A percentile compares a stretch with the other conserved stretches of the same genome.
Evolutionary conservation across 2,329 filamentous ascomycete genomes (phyloP).

Genomic region (Chaetomium sp.): DNA sequence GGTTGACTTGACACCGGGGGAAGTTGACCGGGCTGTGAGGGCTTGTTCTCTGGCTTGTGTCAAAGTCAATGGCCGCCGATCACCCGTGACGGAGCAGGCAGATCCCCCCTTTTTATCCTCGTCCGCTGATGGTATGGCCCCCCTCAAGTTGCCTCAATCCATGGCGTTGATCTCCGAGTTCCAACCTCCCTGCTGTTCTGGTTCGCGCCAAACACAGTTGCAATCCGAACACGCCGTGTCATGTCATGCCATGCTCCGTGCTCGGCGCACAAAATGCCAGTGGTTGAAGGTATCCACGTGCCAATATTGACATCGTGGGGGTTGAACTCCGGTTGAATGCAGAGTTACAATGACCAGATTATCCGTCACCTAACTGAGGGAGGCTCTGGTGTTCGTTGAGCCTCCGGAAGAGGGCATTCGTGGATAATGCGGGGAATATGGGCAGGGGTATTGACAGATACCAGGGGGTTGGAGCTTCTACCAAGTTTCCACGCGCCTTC

Average conservation of each 20-base stretch:
- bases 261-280: background rate
- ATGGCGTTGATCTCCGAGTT: background rate
- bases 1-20: too few species aligned
- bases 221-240: background rate
- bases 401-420: background rate
- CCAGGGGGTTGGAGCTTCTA: slow-evolving; percentile 18
- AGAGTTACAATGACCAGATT: slow-evolving; percentile 11
- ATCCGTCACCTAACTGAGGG: slow-evolving; percentile 6
- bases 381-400: background rate
- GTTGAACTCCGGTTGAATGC: slow-evolving; percentile 12
- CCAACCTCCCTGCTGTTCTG: background rate
- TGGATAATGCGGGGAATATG: slow-evolving; percentile 12
- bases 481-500: slow-evolving; percentile 18
- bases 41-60: background rate
- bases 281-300: background rate
- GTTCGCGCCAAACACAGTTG: background rate
- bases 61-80: background rate
- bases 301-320: background rate
- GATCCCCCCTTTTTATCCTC: slow-evolving; percentile 11
- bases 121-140: background rate
- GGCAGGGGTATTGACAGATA: slow-evolving; percentile 5
- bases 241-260: background rate
- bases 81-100: background rate
- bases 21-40: background rate
- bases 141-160: background rate